Conservation (phyloP, 2,329 filamentous ascomycete genomes). For the Paracorniculantispora psalliotae region DNA sequence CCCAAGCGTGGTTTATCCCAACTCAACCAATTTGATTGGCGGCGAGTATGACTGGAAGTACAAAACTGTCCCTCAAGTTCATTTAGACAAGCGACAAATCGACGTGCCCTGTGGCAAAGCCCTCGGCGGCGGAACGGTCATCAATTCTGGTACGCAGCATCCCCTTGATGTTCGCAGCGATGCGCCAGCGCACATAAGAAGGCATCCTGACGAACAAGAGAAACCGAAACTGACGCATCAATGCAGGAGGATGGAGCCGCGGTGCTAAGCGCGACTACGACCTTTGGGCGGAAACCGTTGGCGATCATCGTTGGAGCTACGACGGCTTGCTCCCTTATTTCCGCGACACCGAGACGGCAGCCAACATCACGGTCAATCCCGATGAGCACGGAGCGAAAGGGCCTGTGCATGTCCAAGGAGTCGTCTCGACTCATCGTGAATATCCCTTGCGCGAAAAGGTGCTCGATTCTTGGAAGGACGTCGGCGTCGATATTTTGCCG, state of each 20-base stretch:
- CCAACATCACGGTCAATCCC: conserved; percentile 21
- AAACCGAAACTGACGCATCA: neutral
- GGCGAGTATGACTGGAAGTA: conserved; percentile 31
- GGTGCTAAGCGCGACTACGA: conserved; percentile 40
- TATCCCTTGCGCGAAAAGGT: conserved; percentile 34
- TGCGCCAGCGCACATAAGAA: neutral
- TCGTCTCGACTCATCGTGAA: conserved; percentile 27
- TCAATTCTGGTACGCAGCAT: conserved; percentile 28
- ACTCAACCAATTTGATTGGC: conserved; percentile 24
- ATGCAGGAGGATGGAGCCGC: conserved; percentile 33
- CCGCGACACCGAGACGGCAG: conserved; percentile 29
- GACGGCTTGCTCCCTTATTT: conserved; percentile 40
- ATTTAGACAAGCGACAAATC: conserved; percentile 22
- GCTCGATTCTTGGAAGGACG: conserved; percentile 33
- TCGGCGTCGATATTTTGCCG: conserved; percentile 26
- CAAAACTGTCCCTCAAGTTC: conserved; percentile 24
- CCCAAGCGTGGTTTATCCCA: conserved; percentile 23
- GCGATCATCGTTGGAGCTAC: conserved; percentile 39
- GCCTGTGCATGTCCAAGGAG: conserved; percentile 28
- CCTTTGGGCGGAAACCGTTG: conserved; percentile 30
- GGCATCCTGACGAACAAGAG: neutral
- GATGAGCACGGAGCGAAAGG: conserved; percentile 33
- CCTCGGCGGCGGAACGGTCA: conserved; percentile 34
- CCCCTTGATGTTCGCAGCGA: neutral
- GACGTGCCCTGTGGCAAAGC: conserved; percentile 29